Conservation (phyloP, 805 yeast genomes). For the Phaffomyces thermotolerans region DNA sequence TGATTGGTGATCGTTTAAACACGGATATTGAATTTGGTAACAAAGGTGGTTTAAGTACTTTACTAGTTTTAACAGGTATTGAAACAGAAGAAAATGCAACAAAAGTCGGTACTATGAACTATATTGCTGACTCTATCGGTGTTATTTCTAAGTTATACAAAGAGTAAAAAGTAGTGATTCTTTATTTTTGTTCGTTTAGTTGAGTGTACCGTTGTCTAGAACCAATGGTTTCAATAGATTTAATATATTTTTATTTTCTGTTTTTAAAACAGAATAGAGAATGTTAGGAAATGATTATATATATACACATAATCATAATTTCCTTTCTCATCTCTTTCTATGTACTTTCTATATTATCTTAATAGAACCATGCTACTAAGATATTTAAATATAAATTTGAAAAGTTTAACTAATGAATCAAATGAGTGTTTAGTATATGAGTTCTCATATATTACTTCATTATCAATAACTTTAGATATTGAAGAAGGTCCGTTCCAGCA, state of each 20-base stretch:
- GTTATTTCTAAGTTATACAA: conserved; percentile 54
- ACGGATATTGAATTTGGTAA: conserved; percentile 93
- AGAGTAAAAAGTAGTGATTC: neutral
- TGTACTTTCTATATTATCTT: too few species aligned
- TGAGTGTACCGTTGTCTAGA: neutral
- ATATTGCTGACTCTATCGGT: conserved; percentile 54
- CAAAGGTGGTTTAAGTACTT: conserved; percentile 79
- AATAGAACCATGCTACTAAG: too few species aligned
- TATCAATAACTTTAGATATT: neutral
- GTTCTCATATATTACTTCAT: neutral
- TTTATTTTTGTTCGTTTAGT: too few species aligned
- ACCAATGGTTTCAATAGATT: too few species aligned
- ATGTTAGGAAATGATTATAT: neutral
- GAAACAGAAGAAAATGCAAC: conserved; percentile 63
- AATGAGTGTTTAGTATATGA: neutral
- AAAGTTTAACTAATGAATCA: too few species aligned
- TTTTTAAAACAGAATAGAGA: neutral
- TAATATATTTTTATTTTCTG: neutral
- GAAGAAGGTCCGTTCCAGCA: neutral
- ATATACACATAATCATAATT: too few species aligned
- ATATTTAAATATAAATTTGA: too few species aligned
- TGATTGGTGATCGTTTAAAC: conserved; percentile 94
- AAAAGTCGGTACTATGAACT: conserved; percentile 48
- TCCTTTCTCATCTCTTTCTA: too few species aligned
- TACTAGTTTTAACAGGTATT: conserved; percentile 87